These are phyloP conservation scores for Naganishia sp. DNA, from an alignment of 1,284 basidiomycete genomes.

Conservation along the genomic window DNA sequence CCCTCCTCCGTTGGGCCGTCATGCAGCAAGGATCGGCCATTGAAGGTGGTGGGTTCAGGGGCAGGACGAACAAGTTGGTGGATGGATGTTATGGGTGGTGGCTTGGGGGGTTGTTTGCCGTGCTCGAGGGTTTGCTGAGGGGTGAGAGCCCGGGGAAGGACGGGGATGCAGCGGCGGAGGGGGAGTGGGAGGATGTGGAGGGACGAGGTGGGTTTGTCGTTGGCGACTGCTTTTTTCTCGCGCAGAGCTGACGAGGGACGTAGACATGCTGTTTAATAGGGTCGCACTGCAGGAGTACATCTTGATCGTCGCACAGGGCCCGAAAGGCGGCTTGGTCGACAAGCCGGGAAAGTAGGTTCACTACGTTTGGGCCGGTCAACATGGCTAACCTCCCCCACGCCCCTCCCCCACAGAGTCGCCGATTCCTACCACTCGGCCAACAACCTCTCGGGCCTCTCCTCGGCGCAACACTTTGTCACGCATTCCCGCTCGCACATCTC, in stretches of 20 bases:
- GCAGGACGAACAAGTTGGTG: conserved; percentile 94
- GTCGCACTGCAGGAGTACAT: conserved; percentile 84
- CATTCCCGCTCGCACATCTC: conserved; percentile 58
- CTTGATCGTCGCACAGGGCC: conserved; percentile 79
- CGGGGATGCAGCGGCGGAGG: conserved; percentile 31
- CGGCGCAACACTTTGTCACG: conserved; percentile 74
- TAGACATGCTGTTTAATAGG: conserved; percentile 51
- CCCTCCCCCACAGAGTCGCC: conserved; percentile 64
- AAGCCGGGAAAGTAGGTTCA: conserved; percentile 85
- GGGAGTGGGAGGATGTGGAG: conserved; percentile 43
- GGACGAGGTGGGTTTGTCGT: conserved; percentile 27
- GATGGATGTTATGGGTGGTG: conserved; percentile 99
- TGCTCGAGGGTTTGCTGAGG: conserved; percentile 67
- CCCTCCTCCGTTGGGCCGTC: conserved; percentile 77
- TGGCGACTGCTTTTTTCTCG: too few relatives aligned
- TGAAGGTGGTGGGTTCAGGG: conserved; percentile 90
- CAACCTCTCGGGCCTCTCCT: conserved; percentile 82
- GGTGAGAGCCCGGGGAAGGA: conserved; percentile 37
- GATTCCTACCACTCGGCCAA: conserved; percentile 92
- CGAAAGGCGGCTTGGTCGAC: conserved; percentile 82
- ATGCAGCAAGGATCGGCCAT: conserved; percentile 80
- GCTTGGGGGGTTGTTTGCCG: conserved; percentile 85
- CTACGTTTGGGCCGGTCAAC: not conserved
- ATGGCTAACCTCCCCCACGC: not conserved
- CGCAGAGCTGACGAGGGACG: conserved; percentile 36